Conservation (phyloP, 176 grass and related monocot species). For the Musa troglodytarum region DNA sequence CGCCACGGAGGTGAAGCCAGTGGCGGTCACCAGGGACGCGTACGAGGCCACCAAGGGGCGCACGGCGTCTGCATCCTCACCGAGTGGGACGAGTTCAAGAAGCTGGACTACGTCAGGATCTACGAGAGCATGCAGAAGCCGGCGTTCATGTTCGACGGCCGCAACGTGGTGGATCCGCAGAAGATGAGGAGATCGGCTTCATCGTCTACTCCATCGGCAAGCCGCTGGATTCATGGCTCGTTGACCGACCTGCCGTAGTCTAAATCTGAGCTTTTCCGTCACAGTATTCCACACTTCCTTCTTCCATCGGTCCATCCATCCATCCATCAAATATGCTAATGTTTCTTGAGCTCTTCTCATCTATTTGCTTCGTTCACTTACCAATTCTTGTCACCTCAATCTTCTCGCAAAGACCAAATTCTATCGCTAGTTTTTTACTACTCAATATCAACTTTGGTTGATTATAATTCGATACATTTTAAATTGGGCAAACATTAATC, state of each 20-base stretch:
- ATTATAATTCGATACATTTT: too few species aligned
- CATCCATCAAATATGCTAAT: too few species aligned
- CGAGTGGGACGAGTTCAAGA: constrained; percentile 23
- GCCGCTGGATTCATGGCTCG: constrained; percentile 9
- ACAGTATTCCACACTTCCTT: too few species aligned
- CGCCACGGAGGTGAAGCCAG: constrained; percentile 9
- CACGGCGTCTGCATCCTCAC: constrained; percentile 18
- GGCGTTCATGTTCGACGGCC: constrained; percentile 12
- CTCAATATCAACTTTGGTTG: too few species aligned
- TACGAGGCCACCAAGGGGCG: background rate
- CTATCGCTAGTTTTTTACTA: too few species aligned
- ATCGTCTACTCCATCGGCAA: constrained; percentile 20
- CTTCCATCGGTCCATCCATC: too few species aligned
- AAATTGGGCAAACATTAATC: too few species aligned
- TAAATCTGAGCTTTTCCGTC: background rate
- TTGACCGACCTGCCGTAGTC: background rate
- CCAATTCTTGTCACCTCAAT: too few species aligned
- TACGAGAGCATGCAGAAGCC: constrained; percentile 22
- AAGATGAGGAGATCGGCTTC: constrained; percentile 18
- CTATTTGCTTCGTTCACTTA: too few species aligned
- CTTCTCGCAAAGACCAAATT: too few species aligned
- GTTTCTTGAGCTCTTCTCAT: too few species aligned
- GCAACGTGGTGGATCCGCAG: constrained; percentile 5
- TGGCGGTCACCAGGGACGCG: background rate
- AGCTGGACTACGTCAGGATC: constrained; percentile 9